Percentiles rank a stretch among this genome's conserved stretches.
phyloP scores from a whole-genome alignment of 2,329 filamentous ascomycete species.

The Periconia digitata region DNA sequence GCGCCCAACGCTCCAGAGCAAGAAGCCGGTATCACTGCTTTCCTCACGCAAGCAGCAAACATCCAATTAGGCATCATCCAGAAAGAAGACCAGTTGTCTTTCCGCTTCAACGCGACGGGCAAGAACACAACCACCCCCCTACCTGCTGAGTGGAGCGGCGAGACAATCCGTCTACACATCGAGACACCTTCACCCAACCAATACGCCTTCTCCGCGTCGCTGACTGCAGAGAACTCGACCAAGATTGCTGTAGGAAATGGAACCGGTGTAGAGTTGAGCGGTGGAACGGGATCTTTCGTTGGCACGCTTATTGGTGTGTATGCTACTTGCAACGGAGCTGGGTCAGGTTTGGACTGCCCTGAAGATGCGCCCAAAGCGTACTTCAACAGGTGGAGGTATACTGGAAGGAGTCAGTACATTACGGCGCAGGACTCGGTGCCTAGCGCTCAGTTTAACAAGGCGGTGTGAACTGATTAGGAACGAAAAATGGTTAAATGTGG shows the following conservation, averaged over 20 bases:
- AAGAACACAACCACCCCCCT: slow-evolving; percentile 43
- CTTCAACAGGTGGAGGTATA: slow-evolving; percentile 3
- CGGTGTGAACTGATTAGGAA: not conserved
- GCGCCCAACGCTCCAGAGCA: slow-evolving; percentile 42
- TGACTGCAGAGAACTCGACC: slow-evolving; percentile 12
- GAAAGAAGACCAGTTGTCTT: slow-evolving; percentile 47
- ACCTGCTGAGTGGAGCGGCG: slow-evolving; percentile 42
- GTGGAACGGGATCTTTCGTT: slow-evolving; percentile 26
- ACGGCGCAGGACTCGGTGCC: not conserved
- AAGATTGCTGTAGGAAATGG: slow-evolving; percentile 23
- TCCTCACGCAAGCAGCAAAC: slow-evolving; percentile 46
- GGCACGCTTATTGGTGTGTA: slow-evolving; percentile 56
- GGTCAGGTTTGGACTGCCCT: not conserved
- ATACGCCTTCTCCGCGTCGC: slow-evolving; percentile 39
- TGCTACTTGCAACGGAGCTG: slow-evolving; percentile 55
- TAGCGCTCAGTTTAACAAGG: not conserved
- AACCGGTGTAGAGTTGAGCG: slow-evolving; percentile 29
- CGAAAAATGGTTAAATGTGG: no score
- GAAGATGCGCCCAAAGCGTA: not conserved
- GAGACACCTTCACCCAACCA: slow-evolving; percentile 51
- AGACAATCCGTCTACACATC: slow-evolving; percentile 45
- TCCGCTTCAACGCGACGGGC: slow-evolving; percentile 51
- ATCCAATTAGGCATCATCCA: not conserved
- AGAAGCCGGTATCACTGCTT: slow-evolving; percentile 57
- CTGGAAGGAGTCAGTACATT: not conserved